Base-by-base conservation (phyloP, 352 stramenopile species). In the Phytophthora aleatoria region DNA sequence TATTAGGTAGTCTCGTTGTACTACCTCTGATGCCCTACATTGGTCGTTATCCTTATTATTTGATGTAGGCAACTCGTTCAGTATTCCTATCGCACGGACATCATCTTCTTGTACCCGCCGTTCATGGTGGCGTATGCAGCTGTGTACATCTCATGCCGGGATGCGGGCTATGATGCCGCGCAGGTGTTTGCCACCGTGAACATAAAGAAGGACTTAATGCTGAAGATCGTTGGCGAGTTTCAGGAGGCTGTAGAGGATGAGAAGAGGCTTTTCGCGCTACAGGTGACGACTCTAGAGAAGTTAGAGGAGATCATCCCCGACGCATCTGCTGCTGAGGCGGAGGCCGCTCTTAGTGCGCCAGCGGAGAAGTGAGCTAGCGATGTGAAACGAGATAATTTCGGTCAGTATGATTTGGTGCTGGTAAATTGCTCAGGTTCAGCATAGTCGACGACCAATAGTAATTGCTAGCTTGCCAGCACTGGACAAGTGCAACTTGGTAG, bases 41-140 rank as follows among this genome's bases (percentile, higher is more conserved):
- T 42, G 2, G 6, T 55, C 38, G 15, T 7, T 10, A 15, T 47
- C 9, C 13, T 52, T 7, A 1, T 9, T 12, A 5, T 59, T 51
- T 41, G 3, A 33, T 24, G 20, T 20, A 96, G 87, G 88, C 84
- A 96, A 81, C 51, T 96, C 42, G 80, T 91, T 36, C 83, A 95
- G 49, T 96, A 93, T 62, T 89, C 88, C n/a, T 96, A 94, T 31
- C 87, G 87, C 44, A 94, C 87, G 1, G 82, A 94, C 57, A 91
- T 96, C 62, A 93, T 96, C 43, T 67, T 94, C 54, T 69, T 94
- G 33, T 79, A 94, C 55, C 85, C 87, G 33, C 85, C 87, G 24
- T 96, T 96, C 65, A 92, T 96, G 84, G 81, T 96, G n/a, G 88
- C 88, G 27, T 92, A 94, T 62, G 88, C 88, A 0, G 84, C 83